phyloP scores from a whole-genome alignment of 116 monocot species.

The Posidonia oceanica region DNA sequence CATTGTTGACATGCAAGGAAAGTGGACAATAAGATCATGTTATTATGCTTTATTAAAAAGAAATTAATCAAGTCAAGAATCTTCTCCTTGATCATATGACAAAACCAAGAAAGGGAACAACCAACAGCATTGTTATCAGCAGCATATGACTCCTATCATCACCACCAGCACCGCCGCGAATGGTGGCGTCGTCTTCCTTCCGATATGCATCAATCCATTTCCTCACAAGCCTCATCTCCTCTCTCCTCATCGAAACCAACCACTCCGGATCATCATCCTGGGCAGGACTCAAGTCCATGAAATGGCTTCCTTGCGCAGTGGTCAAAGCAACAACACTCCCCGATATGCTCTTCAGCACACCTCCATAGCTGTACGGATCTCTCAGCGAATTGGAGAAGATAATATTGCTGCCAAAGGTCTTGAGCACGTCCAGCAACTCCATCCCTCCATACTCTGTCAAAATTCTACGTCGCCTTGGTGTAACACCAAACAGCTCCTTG shows the following conservation, averaged over 20 bases:
- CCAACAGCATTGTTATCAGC: too few species aligned
- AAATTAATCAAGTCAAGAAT: too few species aligned
- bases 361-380: constrained; percentile 58
- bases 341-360: constrained; percentile 3
- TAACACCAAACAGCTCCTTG: not conserved
- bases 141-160: too few species aligned
- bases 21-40: too few species aligned
- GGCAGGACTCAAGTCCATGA: not conserved
- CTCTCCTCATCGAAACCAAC: not conserved
- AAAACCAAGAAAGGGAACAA: too few species aligned
- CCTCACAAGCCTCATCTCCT: not conserved
- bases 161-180: too few species aligned
- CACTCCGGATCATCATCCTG: not conserved
- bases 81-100: too few species aligned
- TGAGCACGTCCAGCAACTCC: constrained; percentile 19
- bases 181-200: too few species aligned
- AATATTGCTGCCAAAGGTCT: constrained; percentile 40
- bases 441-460: constrained; percentile 27
- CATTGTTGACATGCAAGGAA: too few species aligned
- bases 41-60: too few species aligned
- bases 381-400: constrained; percentile 53
- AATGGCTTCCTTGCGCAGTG: not conserved
- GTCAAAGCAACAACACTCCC: not conserved
- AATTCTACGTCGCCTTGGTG: constrained; percentile 30
- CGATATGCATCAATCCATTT: not conserved